Evolutionary conservation across 2,329 filamentous ascomycete genomes (phyloP).

Genomic region (Calonectria leucothoes): DNA sequence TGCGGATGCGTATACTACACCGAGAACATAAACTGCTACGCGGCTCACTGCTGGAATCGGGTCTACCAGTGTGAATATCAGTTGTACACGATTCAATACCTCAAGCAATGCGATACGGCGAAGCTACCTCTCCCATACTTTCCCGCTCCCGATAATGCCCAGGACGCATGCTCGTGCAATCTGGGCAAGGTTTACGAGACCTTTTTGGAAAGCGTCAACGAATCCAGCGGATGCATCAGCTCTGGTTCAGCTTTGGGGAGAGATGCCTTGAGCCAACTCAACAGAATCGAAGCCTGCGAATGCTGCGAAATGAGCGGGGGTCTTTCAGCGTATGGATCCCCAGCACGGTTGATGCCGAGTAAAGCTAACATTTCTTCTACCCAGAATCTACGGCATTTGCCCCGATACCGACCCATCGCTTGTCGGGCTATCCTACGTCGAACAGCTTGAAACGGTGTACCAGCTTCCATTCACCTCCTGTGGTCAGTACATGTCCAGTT

Average conservation of each 20-base stretch:
- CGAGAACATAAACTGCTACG: slow-evolving; percentile 49
- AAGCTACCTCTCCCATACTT: slow-evolving; percentile 51
- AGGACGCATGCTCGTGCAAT: slow-evolving; percentile 51
- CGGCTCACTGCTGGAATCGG: slow-evolving; percentile 52
- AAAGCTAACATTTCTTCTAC: slow-evolving; percentile 34
- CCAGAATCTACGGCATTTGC: slow-evolving; percentile 41
- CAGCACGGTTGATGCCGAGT: background rate
- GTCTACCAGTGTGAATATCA: slow-evolving; percentile 54
- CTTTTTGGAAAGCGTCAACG: slow-evolving; percentile 32
- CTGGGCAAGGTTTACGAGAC: slow-evolving; percentile 44
- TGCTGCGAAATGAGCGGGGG: slow-evolving; percentile 50
- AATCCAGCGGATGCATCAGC: slow-evolving; percentile 12
- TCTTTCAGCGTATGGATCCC: slow-evolving; percentile 46
- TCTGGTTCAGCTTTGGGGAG: slow-evolving; percentile 36
- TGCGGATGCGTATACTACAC: slow-evolving; percentile 41
- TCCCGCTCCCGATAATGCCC: slow-evolving; percentile 47
- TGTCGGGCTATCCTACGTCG: slow-evolving; percentile 31
- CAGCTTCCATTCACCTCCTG: slow-evolving; percentile 28
- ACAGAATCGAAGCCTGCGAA: slow-evolving; percentile 43
- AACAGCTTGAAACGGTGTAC: slow-evolving; percentile 25
- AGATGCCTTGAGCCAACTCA: slow-evolving; percentile 29
- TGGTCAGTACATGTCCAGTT: slow-evolving; percentile 32
- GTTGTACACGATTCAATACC: slow-evolving; percentile 49
- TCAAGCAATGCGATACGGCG: slow-evolving; percentile 44
- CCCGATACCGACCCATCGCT: slow-evolving; percentile 44